These are phyloP conservation scores for Wickerhamomyces strasburgensis DNA, from an alignment of 805 yeast genomes.

Conservation along the genomic window DNA sequence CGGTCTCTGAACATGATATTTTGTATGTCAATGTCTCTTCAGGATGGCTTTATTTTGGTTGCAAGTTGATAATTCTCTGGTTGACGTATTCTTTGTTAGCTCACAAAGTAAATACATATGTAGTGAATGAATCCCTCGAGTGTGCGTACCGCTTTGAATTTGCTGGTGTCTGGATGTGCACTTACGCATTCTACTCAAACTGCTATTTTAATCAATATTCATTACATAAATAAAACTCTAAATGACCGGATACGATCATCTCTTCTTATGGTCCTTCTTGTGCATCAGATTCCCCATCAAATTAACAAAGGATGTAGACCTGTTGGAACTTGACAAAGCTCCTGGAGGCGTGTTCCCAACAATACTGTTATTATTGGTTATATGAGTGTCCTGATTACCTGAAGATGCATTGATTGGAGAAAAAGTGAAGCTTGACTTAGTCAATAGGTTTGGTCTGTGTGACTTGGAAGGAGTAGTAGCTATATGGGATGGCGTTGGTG, in stretches of 20 bases:
- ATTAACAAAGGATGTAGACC: conserved; percentile 25
- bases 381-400: not conserved
- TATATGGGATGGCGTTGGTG: not conserved
- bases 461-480: not conserved
- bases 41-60: not conserved
- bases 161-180: no score
- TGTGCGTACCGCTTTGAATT: no score
- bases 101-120: no score
- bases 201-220: not conserved
- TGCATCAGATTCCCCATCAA: conserved; percentile 23
- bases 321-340: conserved; percentile 9
- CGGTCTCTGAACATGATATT: conserved; percentile 79
- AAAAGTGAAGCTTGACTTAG: conserved; percentile 3
- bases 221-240: no score
- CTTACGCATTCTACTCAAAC: no score
- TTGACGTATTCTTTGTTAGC: no score
- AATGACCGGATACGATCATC: no score
- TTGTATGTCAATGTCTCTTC: not conserved
- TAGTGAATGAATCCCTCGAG: no score
- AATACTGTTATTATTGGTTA: no score
- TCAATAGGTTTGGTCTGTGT: conserved; percentile 6
- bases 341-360: conserved; percentile 1
- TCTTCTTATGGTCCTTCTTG: conserved; percentile 18
- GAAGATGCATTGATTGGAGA: not conserved
- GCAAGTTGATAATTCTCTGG: not conserved